These are phyloP conservation scores for Clarireedia hainanense DNA, from an alignment of 2,329 filamentous ascomycete species.

Conservation along the genomic window DNA sequence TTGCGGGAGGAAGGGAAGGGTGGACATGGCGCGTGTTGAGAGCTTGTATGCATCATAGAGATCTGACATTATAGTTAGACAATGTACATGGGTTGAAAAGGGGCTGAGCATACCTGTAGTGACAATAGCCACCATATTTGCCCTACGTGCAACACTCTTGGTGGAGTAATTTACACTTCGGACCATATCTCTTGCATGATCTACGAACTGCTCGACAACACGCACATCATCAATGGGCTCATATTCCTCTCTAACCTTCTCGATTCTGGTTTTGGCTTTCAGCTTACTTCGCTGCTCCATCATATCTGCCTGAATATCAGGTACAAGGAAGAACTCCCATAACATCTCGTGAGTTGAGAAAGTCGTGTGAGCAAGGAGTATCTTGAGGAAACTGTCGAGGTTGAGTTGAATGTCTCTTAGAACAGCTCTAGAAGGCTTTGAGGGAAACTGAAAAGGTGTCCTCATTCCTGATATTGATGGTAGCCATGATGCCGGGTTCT, in stretches of 20 bases:
- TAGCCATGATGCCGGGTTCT: slow-evolving; percentile 94
- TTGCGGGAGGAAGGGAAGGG: slow-evolving; percentile 59
- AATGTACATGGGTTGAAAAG: slow-evolving; percentile 5
- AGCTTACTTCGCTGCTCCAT: slow-evolving; percentile 81
- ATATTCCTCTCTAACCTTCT: slow-evolving; percentile 84
- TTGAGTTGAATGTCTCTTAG: slow-evolving; percentile 81
- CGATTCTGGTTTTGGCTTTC: slow-evolving; percentile 74
- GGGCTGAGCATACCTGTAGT: slow-evolving; percentile 42
- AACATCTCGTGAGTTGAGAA: slow-evolving; percentile 95
- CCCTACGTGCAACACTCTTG: slow-evolving; percentile 71
- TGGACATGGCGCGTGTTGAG: slow-evolving; percentile 43
- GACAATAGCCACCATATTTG: slow-evolving; percentile 63
- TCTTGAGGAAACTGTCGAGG: slow-evolving; percentile 81
- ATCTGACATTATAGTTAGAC: slow-evolving; percentile 41
- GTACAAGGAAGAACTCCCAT: slow-evolving; percentile 98
- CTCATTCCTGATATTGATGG: slow-evolving; percentile 70
- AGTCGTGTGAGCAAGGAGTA: slow-evolving; percentile 79
- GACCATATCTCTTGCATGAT: slow-evolving; percentile 84
- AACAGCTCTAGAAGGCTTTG: slow-evolving; percentile 79
- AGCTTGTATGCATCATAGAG: slow-evolving; percentile 57
- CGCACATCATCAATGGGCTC: slow-evolving; percentile 74
- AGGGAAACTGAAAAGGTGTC: slow-evolving; percentile 87
- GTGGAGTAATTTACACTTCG: slow-evolving; percentile 77
- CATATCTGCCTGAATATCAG: slow-evolving; percentile 82
- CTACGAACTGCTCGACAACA: slow-evolving; percentile 89